phyloP scores from a whole-genome alignment of 2,329 filamentous ascomycete species.

The Septoria petroselini region DNA sequence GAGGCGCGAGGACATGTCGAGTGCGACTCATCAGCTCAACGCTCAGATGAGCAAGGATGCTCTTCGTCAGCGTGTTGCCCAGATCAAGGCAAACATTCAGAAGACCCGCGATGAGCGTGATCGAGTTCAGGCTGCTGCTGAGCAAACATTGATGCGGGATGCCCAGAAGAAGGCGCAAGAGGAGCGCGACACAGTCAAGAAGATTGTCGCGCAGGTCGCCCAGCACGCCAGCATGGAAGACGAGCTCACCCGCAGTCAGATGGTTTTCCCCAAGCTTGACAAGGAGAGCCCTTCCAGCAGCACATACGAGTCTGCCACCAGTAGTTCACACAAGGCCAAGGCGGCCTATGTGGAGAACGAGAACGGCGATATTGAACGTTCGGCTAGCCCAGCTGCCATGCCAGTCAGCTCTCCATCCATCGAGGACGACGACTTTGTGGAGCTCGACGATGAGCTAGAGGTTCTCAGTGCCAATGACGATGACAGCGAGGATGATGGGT shows the following conservation, averaged over 20 bases:
- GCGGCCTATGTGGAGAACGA: conserved; percentile 56
- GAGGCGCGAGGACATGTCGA: conserved; percentile 20
- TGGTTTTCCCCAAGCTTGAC: conserved; percentile 96
- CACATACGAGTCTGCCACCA: conserved; percentile 61
- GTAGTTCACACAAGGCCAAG: conserved; percentile 43
- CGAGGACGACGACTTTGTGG: conserved; percentile 44
- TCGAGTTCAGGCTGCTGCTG: conserved; percentile 23
- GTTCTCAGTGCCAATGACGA: conserved; percentile 51
- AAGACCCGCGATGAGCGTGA: conserved; percentile 35
- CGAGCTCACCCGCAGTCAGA: conserved; percentile 56
- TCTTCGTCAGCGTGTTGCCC: conserved; percentile 34
- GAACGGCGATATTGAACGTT: conserved; percentile 53
- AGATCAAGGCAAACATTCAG: conserved; percentile 36
- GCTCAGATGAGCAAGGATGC: conserved; percentile 22
- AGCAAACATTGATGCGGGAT: conserved; percentile 31
- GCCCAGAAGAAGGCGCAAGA: conserved; percentile 32
- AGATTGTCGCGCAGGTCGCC: conserved; percentile 35
- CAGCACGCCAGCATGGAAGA: conserved; percentile 37
- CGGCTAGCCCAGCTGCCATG: conserved; percentile 28
- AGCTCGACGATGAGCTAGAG: conserved; percentile 53
- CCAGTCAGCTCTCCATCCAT: conserved; percentile 32
- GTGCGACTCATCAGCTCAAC: conserved; percentile 15
- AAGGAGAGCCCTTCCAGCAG: conserved; percentile 86
- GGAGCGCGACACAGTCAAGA: conserved; percentile 31
- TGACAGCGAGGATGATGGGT: conserved; percentile 67